These are phyloP conservation scores for Dipodascus albidus DNA, from an alignment of 805 yeast species.

Conservation along the genomic window DNA sequence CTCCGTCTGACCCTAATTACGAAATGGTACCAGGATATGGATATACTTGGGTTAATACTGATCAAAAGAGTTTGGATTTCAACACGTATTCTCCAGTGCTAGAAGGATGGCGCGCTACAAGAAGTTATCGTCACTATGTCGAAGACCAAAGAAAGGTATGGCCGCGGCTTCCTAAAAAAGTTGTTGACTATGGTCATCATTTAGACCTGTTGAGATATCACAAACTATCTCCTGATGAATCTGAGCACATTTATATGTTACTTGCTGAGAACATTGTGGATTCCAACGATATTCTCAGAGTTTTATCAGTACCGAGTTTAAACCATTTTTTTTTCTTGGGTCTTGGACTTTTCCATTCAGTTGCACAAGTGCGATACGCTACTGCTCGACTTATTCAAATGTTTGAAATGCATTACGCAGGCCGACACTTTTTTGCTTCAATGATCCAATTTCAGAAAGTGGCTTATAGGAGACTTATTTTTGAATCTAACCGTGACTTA, in stretches of 20 bases:
- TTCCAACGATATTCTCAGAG: constrained; percentile 20
- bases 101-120: constrained; percentile 21
- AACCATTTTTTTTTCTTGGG: constrained; percentile 20
- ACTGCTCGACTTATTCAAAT: constrained; percentile 16
- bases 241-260: constrained; percentile 16
- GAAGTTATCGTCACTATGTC: constrained; percentile 17
- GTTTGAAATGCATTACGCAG: constrained; percentile 20
- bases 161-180: constrained; percentile 15
- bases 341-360: constrained; percentile 23
- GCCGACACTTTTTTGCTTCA: constrained; percentile 16
- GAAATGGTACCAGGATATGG: constrained; percentile 21
- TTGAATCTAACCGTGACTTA: not conserved
- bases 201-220: constrained; percentile 19
- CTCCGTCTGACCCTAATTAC: constrained; percentile 10
- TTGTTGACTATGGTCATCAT: constrained; percentile 21
- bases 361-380: constrained; percentile 13
- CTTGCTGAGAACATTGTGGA: constrained; percentile 16
- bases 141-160: constrained; percentile 14
- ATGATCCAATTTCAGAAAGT: constrained; percentile 17
- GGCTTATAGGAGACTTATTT: constrained; percentile 12
- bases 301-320: constrained; percentile 14
- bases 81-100: constrained; percentile 17
- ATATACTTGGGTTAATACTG: constrained; percentile 21
- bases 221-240: constrained; percentile 15
- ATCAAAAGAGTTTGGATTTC: constrained; percentile 15